Evolutionary conservation across 1,139 yeast genomes (phyloP), one percentile per base, ranked within the genome.

Genomic region (Groenewaldozyma sp.): DNA sequence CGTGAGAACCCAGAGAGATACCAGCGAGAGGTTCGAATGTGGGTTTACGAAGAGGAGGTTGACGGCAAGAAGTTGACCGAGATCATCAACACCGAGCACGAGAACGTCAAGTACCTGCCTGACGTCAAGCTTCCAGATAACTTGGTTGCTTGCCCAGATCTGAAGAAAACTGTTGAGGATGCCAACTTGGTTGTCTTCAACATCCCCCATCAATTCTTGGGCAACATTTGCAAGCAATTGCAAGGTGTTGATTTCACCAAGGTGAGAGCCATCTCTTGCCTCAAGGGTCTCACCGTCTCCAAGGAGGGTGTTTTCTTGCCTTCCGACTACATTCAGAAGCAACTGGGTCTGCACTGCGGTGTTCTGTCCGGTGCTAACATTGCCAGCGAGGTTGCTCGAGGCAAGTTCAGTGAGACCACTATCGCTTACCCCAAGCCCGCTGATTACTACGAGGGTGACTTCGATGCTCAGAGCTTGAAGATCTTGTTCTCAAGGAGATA

Each of bases 391-490:
- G 95, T 88, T 44, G 97, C 97, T 46, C 74, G 73, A 61, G 84
- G 82, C 61, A 82, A 82, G 64, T 88, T 91, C 87, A 82, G 94
- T 29, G 97, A 88, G 66, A 87, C 97, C 45, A 84, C 97, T 14
- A 82, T 88, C 45, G 97, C 95, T 11, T 88, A 84, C 68, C 77
- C 76, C 42, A 54, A 71, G 16, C 94, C 95, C 32, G 59, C 59
- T 19, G 84, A 82, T 63, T 54, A 46, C 49, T 45, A 78, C 67
- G 69, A 68, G 71, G 94, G 94, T 46, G 95, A 87, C 56, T 76
- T 84, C 42, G 93, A 82, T 58, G 76, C 76, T 49, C 71, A 79
- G 28, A 67, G 84, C 21, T 47, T 64, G 50, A 82, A 79, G 64
- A 74, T 76, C 44, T 70, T 84, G 43, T 87, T 88, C 80, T 95